Conservation (phyloP, 2,329 filamentous ascomycete genomes). For the Hortaea sp. region DNA sequence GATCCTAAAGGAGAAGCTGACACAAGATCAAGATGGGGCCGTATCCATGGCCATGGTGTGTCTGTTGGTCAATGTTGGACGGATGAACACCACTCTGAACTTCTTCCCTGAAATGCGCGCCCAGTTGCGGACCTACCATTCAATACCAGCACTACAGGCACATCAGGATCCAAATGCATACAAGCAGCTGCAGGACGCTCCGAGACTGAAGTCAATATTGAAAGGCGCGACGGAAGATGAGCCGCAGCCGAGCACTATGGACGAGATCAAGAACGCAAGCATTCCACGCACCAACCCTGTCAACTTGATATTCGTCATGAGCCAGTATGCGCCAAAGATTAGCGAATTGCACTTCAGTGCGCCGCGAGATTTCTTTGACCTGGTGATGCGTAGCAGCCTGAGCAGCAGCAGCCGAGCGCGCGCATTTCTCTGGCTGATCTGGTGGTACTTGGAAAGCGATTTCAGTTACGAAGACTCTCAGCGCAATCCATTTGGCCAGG, state of each 20-base stretch:
- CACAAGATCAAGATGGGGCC: conserved; percentile 82
- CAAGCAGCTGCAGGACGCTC: conserved; percentile 95
- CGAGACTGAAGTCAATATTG: conserved; percentile 88
- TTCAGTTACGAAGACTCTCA: conserved; percentile 80
- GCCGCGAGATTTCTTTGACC: conserved; percentile 83
- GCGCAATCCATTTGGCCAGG: conserved; percentile 76
- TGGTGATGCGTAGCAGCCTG: conserved; percentile 81
- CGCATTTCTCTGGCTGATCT: conserved; percentile 96
- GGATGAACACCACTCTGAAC: conserved; percentile 98
- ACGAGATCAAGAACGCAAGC: conserved; percentile 61
- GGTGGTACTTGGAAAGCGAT: conserved; percentile 96
- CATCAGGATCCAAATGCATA: conserved; percentile 92
- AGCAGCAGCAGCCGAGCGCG: conserved; percentile 73
- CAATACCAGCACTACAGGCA: conserved; percentile 90
- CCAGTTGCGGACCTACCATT: conserved; percentile 93
- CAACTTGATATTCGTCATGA: conserved; percentile 91
- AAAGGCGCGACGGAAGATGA: conserved; percentile 93
- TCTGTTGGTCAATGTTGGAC: conserved; percentile 87
- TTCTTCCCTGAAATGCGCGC: conserved; percentile 99
- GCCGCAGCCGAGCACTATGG: conserved; percentile 71
- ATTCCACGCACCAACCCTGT: conserved; percentile 89
- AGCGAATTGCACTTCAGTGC: conserved; percentile 86
- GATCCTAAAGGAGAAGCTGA: conserved; percentile 89
- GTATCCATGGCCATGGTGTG: conserved; percentile 99
- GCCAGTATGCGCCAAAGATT: conserved; percentile 79